phyloP scores from a whole-genome alignment of 345 rosid species.

The Kernera saxatilis region DNA sequence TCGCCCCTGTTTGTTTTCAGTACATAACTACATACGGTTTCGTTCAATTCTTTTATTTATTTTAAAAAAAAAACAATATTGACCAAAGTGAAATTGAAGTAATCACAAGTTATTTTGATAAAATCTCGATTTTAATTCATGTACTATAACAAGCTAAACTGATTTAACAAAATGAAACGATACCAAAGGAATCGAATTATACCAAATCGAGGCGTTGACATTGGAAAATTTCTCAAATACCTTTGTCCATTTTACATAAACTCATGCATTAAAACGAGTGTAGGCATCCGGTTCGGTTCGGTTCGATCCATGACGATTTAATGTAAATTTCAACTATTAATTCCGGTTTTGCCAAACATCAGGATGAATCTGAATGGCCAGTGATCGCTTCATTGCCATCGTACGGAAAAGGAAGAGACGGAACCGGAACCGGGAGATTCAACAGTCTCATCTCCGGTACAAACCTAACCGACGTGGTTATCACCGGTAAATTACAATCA shows the following conservation, averaged over 20 bases:
- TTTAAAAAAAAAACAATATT: background rate
- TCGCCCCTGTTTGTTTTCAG: too few species aligned
- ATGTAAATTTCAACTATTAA: background rate
- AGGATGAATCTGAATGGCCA: constrained; percentile 86
- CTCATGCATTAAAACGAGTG: background rate
- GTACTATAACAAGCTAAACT: background rate
- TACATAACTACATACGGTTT: too few species aligned
- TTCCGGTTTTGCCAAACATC: constrained; percentile 3
- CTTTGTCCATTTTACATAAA: background rate
- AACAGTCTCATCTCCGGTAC: constrained; percentile 64
- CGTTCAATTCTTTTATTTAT: background rate
- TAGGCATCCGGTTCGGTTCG: constrained; percentile 2
- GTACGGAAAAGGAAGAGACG: constrained; percentile 68
- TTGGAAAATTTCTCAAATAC: background rate
- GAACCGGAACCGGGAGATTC: constrained; percentile 39
- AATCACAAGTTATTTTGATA: background rate
- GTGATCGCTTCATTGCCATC: constrained; percentile 51
- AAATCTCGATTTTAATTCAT: background rate
- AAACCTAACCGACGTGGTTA: constrained; percentile 68
- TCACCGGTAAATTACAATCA: constrained; percentile 49
- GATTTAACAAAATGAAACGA: background rate
- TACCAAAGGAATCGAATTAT: background rate
- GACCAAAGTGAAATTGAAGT: background rate
- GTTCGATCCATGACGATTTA: background rate
- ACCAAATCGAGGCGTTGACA: background rate